Conservation (phyloP, 768 basidiomycete species). For the Polyporus arcularius region DNA sequence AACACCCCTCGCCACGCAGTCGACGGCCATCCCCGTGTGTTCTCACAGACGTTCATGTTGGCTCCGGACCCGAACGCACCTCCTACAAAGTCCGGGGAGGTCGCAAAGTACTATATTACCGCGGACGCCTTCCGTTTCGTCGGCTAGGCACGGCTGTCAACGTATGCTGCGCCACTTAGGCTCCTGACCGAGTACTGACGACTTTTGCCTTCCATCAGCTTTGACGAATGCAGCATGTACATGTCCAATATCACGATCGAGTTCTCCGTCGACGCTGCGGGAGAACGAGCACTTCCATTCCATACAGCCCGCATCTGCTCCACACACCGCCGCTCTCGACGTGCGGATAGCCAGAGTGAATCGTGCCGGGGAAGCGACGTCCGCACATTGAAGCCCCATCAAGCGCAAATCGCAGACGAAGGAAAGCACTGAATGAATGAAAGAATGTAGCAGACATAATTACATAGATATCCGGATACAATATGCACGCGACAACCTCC, state of each 20-base stretch:
- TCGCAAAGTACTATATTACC: constrained; percentile 80
- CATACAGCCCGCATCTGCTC: background rate
- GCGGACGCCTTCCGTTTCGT: constrained; percentile 83
- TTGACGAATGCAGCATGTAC: background rate
- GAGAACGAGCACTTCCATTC: background rate
- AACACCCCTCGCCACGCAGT: constrained; percentile 48
- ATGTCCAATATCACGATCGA: background rate
- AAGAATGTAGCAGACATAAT: constrained; percentile 14
- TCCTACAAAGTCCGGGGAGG: constrained; percentile 65
- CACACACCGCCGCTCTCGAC: background rate
- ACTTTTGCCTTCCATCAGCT: background rate
- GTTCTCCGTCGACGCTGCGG: background rate
- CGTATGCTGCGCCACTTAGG: background rate
- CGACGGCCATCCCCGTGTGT: constrained; percentile 82
- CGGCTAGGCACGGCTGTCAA: constrained; percentile 43
- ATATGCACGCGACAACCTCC: constrained; percentile 11
- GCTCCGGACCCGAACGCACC: constrained; percentile 72
- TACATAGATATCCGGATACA: constrained; percentile 20
- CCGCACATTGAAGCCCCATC: background rate
- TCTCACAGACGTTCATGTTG: constrained; percentile 86
- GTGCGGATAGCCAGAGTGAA: background rate
- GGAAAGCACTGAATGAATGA: background rate
- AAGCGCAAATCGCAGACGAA: background rate
- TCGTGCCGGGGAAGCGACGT: background rate
- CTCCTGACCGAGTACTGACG: background rate